Base-by-base conservation (phyloP, 148 eudicot genomes). In the Gaultheria prostrata region DNA sequence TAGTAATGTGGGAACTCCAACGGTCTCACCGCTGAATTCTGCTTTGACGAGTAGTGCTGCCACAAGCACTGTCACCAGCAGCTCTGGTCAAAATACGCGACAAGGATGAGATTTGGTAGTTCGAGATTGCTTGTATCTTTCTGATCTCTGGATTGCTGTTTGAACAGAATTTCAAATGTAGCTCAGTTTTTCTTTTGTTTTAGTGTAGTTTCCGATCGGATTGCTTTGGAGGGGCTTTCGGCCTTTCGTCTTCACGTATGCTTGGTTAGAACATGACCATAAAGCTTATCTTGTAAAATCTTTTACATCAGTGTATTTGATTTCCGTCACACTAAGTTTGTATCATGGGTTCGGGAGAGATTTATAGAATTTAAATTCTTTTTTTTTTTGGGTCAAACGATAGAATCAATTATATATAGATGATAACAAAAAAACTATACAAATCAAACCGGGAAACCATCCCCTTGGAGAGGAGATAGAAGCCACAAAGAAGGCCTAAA, bases 1-100 rank as follows among this genome's bases (percentile, higher is more conserved):
- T 61, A 39, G 48, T 48, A 24, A 35, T 32, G 43, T 24, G 77
- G 54, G 56, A 70, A 84, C 46, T 69, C 35, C 63, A 10, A 2
- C 33, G 0, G n/a, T 7, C 48, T 50, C 65, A 32, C 69, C 51
- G 1, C 11, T 12, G 2, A 53, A 51, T 53, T 35, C 33, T 72
- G 56, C 69, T 3, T 4, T 63, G 67, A 32, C 78, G 1, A 82
- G 77, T 83, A 20, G 46, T 39, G 77, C 71, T n/a, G 82, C 45
- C 18, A n/a, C 53, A 32, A 84, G n/a, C 82, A 32, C 77, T 32
- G 1, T 46, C 33, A n/a, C 9, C 33, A 46, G 54, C 18, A 18
- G 26, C 20, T 12, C 78, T 46, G 54, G 78, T 75, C 78, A 75
- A 75, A 46, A 24, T 46, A n/a, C 14, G 32, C 18, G 9, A 1